Base-by-base conservation (phyloP, 352 stramenopile species). In the Pythium grandisporangium region DNA sequence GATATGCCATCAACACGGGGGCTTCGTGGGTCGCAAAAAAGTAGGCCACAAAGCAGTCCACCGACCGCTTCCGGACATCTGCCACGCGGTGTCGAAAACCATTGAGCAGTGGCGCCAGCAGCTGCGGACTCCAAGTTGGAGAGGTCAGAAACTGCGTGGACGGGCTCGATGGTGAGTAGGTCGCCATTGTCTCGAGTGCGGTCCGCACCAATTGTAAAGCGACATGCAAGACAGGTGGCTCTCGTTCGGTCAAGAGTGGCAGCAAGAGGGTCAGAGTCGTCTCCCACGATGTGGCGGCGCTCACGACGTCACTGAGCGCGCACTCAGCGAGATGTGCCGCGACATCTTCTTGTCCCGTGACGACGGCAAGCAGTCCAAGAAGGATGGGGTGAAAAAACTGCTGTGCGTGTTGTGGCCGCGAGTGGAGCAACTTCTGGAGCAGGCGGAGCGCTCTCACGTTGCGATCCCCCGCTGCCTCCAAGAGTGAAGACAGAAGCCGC, bases 21-120 rank as follows among this genome's bases (percentile, higher is more conserved):
- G 64, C 54, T 44, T 90, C 68, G 37, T 74, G 51, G 8, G 53
- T 64, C 13, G 74, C 71, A 30, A 85, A 82, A 42, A 85, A 52
- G 25, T 81, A 73, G 3, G 63, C 59, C 2, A 92, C 79, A 2
- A 92, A 36, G 34, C 71, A 82, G 33, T 84, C 60, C 26, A 92
- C 73, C 2, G 65, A 49, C 22, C 51, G 58, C 48, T 89, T 89
- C 21, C 79, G 79, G 20, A 89, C 79, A 26, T 63, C 73, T 1
- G 71, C 77, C 45, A 59, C 84, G 6, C 34, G 24, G 40, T 92
- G 73, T 6, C 51, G 41, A 2, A 92, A 53, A 1, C 57, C 56
- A 7, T 49, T 47, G 11, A 58, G 58, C 8, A 87, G 45, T 2
- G 49, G 35, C 0, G 44, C 44, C 38, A 85, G 23, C 33, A 84